A percentile compares a stretch with the other conserved stretches of the same genome.
Evolutionary conservation across 108 stramenopile species (phyloP).

Genomic region (Bacterosira constricta): DNA sequence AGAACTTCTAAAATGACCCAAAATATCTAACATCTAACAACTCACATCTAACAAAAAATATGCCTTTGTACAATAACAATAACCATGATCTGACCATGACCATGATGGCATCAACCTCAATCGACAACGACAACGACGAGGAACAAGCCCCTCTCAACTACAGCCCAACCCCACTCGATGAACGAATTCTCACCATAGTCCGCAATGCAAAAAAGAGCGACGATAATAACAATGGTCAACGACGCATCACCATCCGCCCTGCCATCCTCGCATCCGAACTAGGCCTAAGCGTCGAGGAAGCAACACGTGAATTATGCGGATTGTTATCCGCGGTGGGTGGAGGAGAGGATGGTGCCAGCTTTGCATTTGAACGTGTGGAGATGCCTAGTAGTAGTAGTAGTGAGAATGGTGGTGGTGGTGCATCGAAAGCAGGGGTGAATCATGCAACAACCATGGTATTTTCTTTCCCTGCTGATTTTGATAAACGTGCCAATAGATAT

Average conservation of each 20-base stretch:
- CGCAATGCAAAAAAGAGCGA: neutral
- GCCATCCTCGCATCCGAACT: conserved; percentile 66
- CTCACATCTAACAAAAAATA: no score
- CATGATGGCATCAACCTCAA: no score
- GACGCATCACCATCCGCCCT: conserved; percentile 57
- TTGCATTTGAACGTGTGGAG: conserved; percentile 65
- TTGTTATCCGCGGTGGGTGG: conserved; percentile 73
- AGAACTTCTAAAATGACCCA: no score
- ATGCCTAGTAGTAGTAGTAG: neutral
- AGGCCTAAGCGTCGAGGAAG: conserved; percentile 79
- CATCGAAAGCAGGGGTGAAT: neutral
- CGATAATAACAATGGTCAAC: neutral
- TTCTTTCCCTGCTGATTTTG: conserved; percentile 81
- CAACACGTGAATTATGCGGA: conserved; percentile 78
- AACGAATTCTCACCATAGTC: conserved; percentile 26
- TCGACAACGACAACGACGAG: conserved; percentile 9
- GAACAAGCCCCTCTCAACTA: conserved; percentile 25
- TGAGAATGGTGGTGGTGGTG: neutral
- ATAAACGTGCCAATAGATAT: conserved; percentile 38
- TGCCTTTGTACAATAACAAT: no score
- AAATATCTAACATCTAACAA: no score
- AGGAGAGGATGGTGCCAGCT: conserved; percentile 67
- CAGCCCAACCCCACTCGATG: conserved; percentile 25
- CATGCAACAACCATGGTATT: conserved; percentile 77
- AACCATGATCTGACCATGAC: no score